phyloP scores from a whole-genome alignment of 2,329 filamentous ascomycete genomes.

The Epicoccum nigrum region DNA sequence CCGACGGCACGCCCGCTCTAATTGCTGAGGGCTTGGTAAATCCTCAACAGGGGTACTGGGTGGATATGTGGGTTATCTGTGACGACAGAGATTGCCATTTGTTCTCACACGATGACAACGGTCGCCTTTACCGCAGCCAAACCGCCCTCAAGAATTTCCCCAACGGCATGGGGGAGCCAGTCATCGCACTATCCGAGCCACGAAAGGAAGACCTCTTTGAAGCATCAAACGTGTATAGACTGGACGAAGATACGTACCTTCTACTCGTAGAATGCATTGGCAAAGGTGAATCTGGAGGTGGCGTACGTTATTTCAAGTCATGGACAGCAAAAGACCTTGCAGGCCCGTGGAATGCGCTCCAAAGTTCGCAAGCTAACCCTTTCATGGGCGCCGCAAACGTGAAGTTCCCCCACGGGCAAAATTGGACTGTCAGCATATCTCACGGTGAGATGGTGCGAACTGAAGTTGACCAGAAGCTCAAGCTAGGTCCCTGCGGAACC shows the following conservation, averaged over 20 bases:
- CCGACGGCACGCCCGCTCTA: conserved; percentile 39
- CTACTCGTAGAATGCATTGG: conserved; percentile 44
- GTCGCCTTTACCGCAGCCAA: conserved; percentile 49
- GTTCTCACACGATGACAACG: conserved; percentile 53
- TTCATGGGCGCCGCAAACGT: conserved; percentile 50
- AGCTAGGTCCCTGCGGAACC: conserved; percentile 39
- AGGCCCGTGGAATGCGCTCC: conserved; percentile 45
- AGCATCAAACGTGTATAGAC: conserved; percentile 47
- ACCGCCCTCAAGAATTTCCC: conserved; percentile 46
- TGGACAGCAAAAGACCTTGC: conserved; percentile 46
- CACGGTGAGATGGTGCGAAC: conserved; percentile 46
- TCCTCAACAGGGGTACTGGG: conserved; percentile 43
- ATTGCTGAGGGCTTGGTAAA: conserved; percentile 16
- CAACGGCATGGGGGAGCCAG: conserved; percentile 45
- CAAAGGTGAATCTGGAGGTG: conserved; percentile 40
- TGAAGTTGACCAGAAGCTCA: conserved; percentile 48
- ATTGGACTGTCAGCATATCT: conserved; percentile 50
- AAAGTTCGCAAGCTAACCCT: conserved; percentile 47
- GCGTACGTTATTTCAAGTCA: conserved; percentile 48
- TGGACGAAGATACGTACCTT: conserved; percentile 44
- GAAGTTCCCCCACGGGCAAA: conserved; percentile 34
- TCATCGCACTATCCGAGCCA: conserved; percentile 44
- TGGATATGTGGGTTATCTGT: conserved; percentile 55
- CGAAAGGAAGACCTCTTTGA: conserved; percentile 42
- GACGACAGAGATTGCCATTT: conserved; percentile 47